Evolutionary conservation across 108 stramenopile species (phyloP).

Genomic region (Cylindrotheca fusiformis): DNA sequence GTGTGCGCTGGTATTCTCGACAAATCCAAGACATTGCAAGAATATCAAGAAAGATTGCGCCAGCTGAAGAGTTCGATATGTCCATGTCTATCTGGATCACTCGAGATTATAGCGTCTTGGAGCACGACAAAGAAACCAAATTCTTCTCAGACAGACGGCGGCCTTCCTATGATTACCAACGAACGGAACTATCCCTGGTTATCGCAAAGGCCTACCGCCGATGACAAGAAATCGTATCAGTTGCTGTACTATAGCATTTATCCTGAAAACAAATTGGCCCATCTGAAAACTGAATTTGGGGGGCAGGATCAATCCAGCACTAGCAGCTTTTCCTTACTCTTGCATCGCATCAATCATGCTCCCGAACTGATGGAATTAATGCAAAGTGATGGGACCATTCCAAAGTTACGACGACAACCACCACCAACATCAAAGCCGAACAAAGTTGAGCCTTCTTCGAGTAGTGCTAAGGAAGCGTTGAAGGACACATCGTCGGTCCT

Average conservation of each 20-base stretch:
- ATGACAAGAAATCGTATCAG: slow-evolving; percentile 14
- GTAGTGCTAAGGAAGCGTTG: too few species aligned
- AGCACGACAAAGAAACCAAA: neutral
- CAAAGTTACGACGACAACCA: neutral
- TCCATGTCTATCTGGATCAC: slow-evolving; percentile 3
- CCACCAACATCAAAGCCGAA: slow-evolving; percentile 9
- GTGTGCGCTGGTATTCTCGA: slow-evolving; percentile 9
- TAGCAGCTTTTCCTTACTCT: too few species aligned
- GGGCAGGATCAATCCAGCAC: too few species aligned
- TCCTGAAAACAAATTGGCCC: too few species aligned
- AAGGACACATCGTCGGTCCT: neutral
- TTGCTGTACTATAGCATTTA: too few species aligned
- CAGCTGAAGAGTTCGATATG: neutral
- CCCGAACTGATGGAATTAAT: slow-evolving; percentile 5
- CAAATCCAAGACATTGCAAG: neutral
- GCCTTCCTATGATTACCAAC: slow-evolving; percentile 10
- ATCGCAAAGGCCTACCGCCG: neutral
- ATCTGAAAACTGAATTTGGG: too few species aligned
- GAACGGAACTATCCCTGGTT: neutral
- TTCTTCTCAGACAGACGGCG: neutral
- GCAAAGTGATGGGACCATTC: neutral
- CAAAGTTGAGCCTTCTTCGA: too few species aligned
- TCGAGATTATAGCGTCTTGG: slow-evolving; percentile 25
- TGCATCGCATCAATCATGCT: slow-evolving; percentile 20
- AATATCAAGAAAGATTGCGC: neutral